phyloP scores from a whole-genome alignment of 176 grass and related monocot genomes.

The Luzula sylvatica region DNA sequence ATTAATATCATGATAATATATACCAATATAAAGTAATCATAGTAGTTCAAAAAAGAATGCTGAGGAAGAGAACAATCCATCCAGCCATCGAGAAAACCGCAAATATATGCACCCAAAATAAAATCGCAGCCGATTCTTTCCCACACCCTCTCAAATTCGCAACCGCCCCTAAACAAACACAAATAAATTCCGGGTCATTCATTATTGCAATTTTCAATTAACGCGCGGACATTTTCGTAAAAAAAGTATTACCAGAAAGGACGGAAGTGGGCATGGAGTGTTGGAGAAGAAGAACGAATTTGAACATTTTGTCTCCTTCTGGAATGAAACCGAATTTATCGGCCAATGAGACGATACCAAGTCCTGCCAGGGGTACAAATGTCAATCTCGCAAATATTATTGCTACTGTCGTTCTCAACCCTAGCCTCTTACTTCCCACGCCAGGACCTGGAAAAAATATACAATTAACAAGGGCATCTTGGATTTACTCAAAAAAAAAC shows the following conservation, averaged over 20 bases:
- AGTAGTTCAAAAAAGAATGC: conserved; percentile 56
- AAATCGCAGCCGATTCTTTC: conserved; percentile 87
- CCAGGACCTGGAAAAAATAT: conserved; percentile 58
- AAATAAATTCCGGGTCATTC: too few relatives aligned
- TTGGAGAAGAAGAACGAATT: conserved; percentile 90
- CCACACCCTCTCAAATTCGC: conserved; percentile 88
- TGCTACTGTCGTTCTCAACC: conserved; percentile 60
- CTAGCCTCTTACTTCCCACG: conserved; percentile 89
- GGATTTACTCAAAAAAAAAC: conserved; percentile 2
- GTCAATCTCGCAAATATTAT: conserved; percentile 82
- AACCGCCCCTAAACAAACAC: conserved; percentile 53
- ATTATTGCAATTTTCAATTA: not conserved
- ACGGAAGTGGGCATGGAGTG: conserved; percentile 99
- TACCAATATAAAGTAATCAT: not conserved
- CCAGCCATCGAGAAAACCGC: conserved; percentile 90
- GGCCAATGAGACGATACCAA: conserved; percentile 61
- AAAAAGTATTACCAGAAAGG: conserved; percentile 81
- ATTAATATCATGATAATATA: not conserved
- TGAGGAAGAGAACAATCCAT: conserved; percentile 80
- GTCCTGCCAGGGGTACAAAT: conserved; percentile 76
- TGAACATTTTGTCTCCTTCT: conserved; percentile 91
- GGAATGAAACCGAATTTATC: conserved; percentile 89
- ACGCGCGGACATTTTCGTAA: not conserved
- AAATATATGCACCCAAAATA: conserved; percentile 99
- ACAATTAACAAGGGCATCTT: too few relatives aligned